phyloP scores from a whole-genome alignment of 108 stramenopile genomes.

The Epithemia pelagica region DNA sequence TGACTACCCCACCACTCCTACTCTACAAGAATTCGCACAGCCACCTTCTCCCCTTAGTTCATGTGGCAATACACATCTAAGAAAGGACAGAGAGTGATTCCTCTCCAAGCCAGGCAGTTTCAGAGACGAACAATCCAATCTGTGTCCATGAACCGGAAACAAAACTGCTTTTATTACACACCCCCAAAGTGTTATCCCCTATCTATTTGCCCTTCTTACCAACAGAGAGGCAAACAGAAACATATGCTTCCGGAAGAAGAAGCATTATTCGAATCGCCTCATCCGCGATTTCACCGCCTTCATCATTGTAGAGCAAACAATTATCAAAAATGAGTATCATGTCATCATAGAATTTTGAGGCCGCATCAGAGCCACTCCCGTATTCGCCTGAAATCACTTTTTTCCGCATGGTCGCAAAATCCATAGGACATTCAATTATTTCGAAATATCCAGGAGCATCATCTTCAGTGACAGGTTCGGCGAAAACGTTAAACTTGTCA shows the following conservation, averaged over 20 bases:
- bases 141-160: too few relatives aligned
- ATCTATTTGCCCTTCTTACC: not conserved
- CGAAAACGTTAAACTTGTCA: conserved; percentile 65
- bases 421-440: conserved; percentile 63
- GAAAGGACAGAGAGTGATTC: too few relatives aligned
- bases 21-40: too few relatives aligned
- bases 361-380: conserved; percentile 57
- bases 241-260: conserved; percentile 49
- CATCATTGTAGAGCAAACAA: conserved; percentile 58
- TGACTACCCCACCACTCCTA: too few relatives aligned
- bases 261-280: conserved; percentile 56
- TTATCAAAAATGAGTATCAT: conserved; percentile 72
- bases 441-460: conserved; percentile 70
- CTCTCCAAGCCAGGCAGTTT: too few relatives aligned
- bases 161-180: too few relatives aligned
- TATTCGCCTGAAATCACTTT: conserved; percentile 68
- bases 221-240: not conserved
- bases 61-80: too few relatives aligned
- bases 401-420: conserved; percentile 57
- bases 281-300: conserved; percentile 58
- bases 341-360: conserved; percentile 51
- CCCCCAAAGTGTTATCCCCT: too few relatives aligned
- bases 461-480: conserved; percentile 55
- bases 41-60: too few relatives aligned
- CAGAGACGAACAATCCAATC: too few relatives aligned